Evolutionary conservation across 371 early-diverging fungal genomes (phyloP).

Genomic region (Mortierella sp.): DNA sequence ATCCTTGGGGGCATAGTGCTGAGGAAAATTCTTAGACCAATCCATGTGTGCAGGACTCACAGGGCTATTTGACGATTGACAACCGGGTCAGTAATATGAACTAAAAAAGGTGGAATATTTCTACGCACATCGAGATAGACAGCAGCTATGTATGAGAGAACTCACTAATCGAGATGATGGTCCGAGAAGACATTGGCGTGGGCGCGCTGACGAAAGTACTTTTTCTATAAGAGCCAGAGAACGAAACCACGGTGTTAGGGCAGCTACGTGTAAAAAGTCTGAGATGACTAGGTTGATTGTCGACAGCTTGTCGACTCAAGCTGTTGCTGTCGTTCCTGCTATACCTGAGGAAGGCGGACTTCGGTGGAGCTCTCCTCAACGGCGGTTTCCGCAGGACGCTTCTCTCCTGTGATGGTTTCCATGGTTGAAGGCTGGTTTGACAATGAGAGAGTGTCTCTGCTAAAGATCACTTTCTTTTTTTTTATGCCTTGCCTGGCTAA

Average conservation of each 20-base stretch:
- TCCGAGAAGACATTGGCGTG: constrained; percentile 99
- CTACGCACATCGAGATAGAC: neutral
- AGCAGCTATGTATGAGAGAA: neutral
- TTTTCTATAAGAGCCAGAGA: constrained; percentile 72
- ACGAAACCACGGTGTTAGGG: neutral
- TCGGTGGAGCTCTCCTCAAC: constrained; percentile 28
- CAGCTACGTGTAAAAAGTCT: neutral
- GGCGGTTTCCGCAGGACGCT: constrained; percentile 38
- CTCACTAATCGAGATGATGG: constrained; percentile 93
- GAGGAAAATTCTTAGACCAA: constrained; percentile 92
- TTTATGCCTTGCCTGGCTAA: neutral
- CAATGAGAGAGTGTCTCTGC: neutral
- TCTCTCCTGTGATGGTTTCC: constrained; percentile 44
- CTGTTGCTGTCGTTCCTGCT: neutral
- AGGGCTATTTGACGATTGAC: constrained; percentile 71
- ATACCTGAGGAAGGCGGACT: constrained; percentile 51
- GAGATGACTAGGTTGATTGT: neutral
- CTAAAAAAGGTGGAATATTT: neutral
- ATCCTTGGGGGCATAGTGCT: constrained; percentile 71
- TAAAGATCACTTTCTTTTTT: neutral
- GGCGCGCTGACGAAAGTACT: constrained; percentile 96
- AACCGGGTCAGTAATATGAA: neutral
- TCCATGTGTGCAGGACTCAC: constrained; percentile 87
- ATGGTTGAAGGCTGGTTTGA: constrained; percentile 18
- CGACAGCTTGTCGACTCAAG: too few species aligned